Percentiles rank a stretch among this genome's conserved stretches.
phyloP scores from a whole-genome alignment of 805 yeast species.

The Wickerhamomyces xylosicus region DNA sequence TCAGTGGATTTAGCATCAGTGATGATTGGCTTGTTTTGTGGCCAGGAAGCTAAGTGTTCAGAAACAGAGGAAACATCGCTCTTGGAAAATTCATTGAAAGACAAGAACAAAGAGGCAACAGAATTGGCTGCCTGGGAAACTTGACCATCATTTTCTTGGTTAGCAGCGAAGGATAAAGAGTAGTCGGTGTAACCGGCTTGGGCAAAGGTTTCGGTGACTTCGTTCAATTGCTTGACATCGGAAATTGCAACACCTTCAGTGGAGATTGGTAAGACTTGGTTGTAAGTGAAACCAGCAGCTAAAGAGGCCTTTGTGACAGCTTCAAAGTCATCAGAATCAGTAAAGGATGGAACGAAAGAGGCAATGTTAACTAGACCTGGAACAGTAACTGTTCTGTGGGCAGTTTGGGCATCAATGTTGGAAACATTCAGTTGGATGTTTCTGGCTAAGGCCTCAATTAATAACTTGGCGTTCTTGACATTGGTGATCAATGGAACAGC shows the following conservation, averaged over 20 bases:
- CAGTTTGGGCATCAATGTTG: conserved; percentile 80
- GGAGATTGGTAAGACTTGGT: conserved; percentile 69
- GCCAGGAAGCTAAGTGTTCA: conserved; percentile 78
- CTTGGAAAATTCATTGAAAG: conserved; percentile 62
- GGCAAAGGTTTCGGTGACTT: conserved; percentile 42
- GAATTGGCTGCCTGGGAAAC: conserved; percentile 50
- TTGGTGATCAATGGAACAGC: conserved; percentile 96
- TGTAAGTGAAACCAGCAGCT: conserved; percentile 82
- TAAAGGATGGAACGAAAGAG: conserved; percentile 63
- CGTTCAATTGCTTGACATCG: conserved; percentile 54
- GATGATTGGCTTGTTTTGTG: conserved; percentile 69
- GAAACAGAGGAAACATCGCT: conserved; percentile 67
- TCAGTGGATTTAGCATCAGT: conserved; percentile 91
- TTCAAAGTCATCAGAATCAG: conserved; percentile 45
- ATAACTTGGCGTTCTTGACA: conserved; percentile 91
- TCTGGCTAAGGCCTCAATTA: conserved; percentile 89
- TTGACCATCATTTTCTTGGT: conserved; percentile 52
- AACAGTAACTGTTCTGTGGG: conserved; percentile 69
- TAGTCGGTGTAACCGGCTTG: conserved; percentile 70
- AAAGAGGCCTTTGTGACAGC: conserved; percentile 60
- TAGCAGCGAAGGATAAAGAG: conserved; percentile 76
- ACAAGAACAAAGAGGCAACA: conserved; percentile 75
- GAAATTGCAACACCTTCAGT: conserved; percentile 50
- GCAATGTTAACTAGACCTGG: conserved; percentile 86
- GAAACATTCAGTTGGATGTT: conserved; percentile 54